phyloP scores from a whole-genome alignment of 2,329 filamentous ascomycete genomes.

The Monosporascus sp. region DNA sequence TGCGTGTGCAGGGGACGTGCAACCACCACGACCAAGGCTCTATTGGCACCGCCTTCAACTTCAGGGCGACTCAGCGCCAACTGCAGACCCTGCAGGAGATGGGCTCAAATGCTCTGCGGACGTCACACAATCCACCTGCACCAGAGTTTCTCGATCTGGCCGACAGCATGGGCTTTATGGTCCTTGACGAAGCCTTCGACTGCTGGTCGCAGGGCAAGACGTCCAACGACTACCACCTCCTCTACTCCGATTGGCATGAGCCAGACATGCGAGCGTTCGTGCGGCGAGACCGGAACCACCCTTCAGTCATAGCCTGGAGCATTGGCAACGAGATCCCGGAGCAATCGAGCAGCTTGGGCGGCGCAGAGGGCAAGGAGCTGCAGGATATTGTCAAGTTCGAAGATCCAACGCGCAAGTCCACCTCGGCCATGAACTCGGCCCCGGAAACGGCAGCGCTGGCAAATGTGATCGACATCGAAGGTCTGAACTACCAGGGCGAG shows the following conservation, averaged over 20 bases:
- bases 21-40: slow-evolving; percentile 48
- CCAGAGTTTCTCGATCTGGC: slow-evolving; percentile 45
- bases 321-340: slow-evolving; percentile 50
- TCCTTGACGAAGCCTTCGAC: slow-evolving; percentile 51
- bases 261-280: slow-evolving; percentile 44
- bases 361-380: slow-evolving; percentile 28
- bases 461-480: slow-evolving; percentile 38
- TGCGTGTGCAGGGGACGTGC: slow-evolving; percentile 41
- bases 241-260: slow-evolving; percentile 50
- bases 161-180: slow-evolving; percentile 43
- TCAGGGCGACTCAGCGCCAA: slow-evolving; percentile 42
- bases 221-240: slow-evolving; percentile 42
- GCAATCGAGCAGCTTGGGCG: slow-evolving; percentile 25
- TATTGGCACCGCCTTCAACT: slow-evolving; percentile 44
- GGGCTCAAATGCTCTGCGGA: slow-evolving; percentile 45
- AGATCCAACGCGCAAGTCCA: slow-evolving; percentile 40
- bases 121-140: slow-evolving; percentile 48
- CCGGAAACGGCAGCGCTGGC: slow-evolving; percentile 32
- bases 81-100: slow-evolving; percentile 44
- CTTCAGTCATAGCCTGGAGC: slow-evolving; percentile 47
- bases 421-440: slow-evolving; percentile 43
- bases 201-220: slow-evolving; percentile 41
- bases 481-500: slow-evolving; percentile 52
- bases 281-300: slow-evolving; percentile 48
- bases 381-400: slow-evolving; percentile 39